Percentiles rank a stretch among this genome's conserved stretches.
phyloP scores from a whole-genome alignment of 305 asterid species.

The Fraxinus albicans region DNA sequence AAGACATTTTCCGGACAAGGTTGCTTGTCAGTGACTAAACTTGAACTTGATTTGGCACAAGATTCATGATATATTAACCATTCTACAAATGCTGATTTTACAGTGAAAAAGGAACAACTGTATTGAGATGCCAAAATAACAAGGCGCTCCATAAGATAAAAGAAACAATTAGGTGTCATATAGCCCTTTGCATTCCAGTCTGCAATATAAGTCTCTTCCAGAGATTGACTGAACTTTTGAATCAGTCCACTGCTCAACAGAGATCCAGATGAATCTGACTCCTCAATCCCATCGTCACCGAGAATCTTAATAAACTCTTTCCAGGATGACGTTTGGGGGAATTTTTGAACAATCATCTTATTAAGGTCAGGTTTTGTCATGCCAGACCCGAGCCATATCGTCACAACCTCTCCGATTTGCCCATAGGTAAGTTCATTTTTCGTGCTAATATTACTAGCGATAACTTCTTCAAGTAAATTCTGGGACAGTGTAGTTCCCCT shows the following conservation, averaged over 20 bases:
- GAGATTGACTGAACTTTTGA: constrained; percentile 32
- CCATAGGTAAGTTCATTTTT: constrained; percentile 28
- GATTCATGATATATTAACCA: constrained; percentile 34
- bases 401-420: constrained; percentile 48
- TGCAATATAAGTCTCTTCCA: constrained; percentile 35
- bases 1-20: background rate
- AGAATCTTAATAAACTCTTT: constrained; percentile 35
- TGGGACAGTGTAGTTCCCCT: constrained; percentile 45
- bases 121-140: constrained; percentile 41
- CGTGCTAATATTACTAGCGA: constrained; percentile 16
- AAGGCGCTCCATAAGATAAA: constrained; percentile 60
- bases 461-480: constrained; percentile 39
- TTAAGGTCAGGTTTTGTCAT: constrained; percentile 26
- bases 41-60: constrained; percentile 23
- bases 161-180: constrained; percentile 58
- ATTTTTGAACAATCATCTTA: constrained; percentile 25
- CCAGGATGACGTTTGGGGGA: constrained; percentile 30
- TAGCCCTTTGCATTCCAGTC: constrained; percentile 39
- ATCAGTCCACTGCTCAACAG: constrained; percentile 20
- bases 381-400: constrained; percentile 46
- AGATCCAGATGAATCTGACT: background rate
- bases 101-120: constrained; percentile 33
- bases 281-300: background rate
- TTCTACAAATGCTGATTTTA: constrained; percentile 57
- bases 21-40: constrained; percentile 12